Evolutionary conservation across 2,329 filamentous ascomycete genomes (phyloP), one percentile per base, ranked within the genome.

Genomic region (Ascochyta rabiei): DNA sequence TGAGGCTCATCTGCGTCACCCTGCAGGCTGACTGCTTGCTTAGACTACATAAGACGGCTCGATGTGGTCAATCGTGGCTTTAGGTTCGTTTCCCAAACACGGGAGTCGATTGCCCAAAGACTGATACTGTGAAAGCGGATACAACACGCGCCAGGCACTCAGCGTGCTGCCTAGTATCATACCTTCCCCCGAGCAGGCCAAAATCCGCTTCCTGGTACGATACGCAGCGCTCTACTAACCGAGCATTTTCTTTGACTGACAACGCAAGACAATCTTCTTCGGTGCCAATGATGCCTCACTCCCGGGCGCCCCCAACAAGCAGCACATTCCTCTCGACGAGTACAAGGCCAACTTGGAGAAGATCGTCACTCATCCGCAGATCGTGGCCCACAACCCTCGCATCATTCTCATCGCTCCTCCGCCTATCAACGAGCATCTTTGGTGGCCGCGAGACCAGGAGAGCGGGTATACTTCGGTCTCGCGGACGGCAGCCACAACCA

Each of bases 41-140:
- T 23, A 93, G 90, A 84, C 52, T 93, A 90, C 70, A 84, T 86
- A 44, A 86, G 93, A 53, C 85, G 87, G 31, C 81, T 95, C 13
- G 95, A 98, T 76, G 86, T 98, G 41, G 79, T 98, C 66, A 96
- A 97, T 74, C 86, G 92, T 39, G 95, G 95, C 5, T 86, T 96
- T 60, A 89, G 86, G 66, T 85, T 73, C 49, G 48, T 33, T 31
- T 51, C 33, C 3, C 33, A 16, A 30, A 18, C 37, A 7, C 23
- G 1, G 23, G 10, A n/a, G 4, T 16, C 10, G 9, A 6, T 5
- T n/a, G 18, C 12, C 1, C 21, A n/a, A 12, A 4, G 7, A 8
- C 58, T 67, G 33, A 71, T 40, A 35, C 30, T 33, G 31, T 50
- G 35, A 30, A 53, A 86, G 84, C 59, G 93, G 93, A 10, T 97